Percentiles rank a stretch among this genome's conserved stretches.
Evolutionary conservation across 345 rosid species (phyloP).

Genomic region (Rhodamnia rubescens): DNA sequence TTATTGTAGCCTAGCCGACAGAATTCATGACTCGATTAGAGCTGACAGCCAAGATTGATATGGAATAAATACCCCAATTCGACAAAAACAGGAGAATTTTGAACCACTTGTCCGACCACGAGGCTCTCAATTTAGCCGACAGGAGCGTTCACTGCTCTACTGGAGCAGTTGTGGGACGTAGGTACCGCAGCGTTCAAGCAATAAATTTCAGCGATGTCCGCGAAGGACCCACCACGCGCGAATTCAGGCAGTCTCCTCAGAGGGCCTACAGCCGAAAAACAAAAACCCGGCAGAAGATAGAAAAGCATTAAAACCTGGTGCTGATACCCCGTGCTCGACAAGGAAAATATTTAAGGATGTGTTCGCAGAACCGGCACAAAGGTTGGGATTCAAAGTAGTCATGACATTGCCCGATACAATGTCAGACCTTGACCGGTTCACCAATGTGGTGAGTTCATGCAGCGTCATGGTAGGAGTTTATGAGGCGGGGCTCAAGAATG

Average conservation of each 20-base stretch:
- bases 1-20: neutral
- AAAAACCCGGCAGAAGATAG: neutral
- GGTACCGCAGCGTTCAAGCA: neutral
- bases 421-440: neutral
- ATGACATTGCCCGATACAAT: neutral
- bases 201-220: neutral
- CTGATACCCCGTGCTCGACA: neutral
- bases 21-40: neutral
- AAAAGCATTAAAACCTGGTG: neutral
- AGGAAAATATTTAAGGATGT: neutral
- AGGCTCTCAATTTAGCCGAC: neutral
- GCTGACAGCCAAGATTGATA: neutral
- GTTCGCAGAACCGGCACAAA: neutral
- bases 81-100: neutral
- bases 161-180: neutral
- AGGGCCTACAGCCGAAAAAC: neutral
- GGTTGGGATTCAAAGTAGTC: neutral
- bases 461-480: neutral
- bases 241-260: neutral
- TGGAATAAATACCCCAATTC: neutral
- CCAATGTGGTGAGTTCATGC: neutral
- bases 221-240: neutral
- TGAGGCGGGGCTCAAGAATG: neutral
- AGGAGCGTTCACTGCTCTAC: neutral
- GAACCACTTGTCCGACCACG: neutral